A percentile compares a stretch with the other conserved stretches of the same genome.
These are phyloP conservation scores for Heimioporus sp. DNA, from an alignment of 768 basidiomycete species.

Conservation along the genomic window DNA sequence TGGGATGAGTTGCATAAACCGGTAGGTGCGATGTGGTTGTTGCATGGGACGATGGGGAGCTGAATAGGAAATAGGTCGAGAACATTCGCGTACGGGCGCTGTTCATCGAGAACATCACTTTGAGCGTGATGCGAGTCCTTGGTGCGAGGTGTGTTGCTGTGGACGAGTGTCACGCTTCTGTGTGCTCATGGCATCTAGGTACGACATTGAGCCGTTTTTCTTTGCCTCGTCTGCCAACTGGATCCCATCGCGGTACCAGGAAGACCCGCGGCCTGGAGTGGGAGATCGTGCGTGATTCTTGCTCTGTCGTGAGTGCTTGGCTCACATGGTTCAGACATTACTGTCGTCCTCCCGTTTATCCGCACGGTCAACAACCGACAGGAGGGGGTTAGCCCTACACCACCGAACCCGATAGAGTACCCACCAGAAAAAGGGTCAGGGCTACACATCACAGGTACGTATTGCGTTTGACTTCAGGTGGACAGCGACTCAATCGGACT, in stretches of 20 bases:
- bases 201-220: conserved; percentile 43
- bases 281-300: conserved; percentile 38
- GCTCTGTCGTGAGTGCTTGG: neutral
- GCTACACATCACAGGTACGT: conserved; percentile 15
- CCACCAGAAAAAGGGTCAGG: conserved; percentile 1
- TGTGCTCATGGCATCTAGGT: conserved; percentile 26
- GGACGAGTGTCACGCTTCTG: neutral
- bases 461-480: neutral
- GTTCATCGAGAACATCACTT: conserved; percentile 36
- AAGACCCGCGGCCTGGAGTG: conserved; percentile 19
- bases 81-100: conserved; percentile 31
- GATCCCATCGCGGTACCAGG: conserved; percentile 44
- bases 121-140: conserved; percentile 34
- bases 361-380: conserved; percentile 36
- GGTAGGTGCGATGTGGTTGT: conserved; percentile 19
- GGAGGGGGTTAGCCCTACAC: conserved; percentile 10
- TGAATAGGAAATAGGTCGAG: conserved; percentile 16
- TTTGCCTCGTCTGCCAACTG: conserved; percentile 42
- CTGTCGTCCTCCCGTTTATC: conserved; percentile 41
- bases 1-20: conserved; percentile 28
- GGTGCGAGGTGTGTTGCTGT: conserved; percentile 32
- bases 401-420: conserved; percentile 12
- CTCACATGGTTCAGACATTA: conserved; percentile 35
- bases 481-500: neutral
- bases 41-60: neutral